Evolutionary conservation across 495 filamentous ascomycete species (phyloP).

Genomic region (Penicillium nucicola): DNA sequence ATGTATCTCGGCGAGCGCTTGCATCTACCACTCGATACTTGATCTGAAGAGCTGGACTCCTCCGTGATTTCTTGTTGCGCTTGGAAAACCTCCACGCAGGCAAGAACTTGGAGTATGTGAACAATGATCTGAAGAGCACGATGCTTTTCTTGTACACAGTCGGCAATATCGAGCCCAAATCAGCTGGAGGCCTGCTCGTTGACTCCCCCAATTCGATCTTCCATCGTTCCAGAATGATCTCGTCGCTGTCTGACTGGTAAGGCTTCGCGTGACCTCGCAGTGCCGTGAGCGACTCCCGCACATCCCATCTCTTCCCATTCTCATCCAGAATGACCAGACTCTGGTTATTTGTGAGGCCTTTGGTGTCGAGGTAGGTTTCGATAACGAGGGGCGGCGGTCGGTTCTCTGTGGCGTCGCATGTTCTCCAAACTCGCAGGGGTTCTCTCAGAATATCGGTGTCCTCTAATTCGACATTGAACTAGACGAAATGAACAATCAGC

Average conservation of each 20-base stretch:
- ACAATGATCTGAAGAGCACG: constrained; percentile 91
- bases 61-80: constrained; percentile 61
- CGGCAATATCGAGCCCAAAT: constrained; percentile 69
- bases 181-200: constrained; percentile 49
- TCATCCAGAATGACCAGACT: constrained; percentile 85
- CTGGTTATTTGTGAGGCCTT: constrained; percentile 77
- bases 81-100: constrained; percentile 87
- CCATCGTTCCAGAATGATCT: constrained; percentile 91
- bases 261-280: constrained; percentile 36
- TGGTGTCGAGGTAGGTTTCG: constrained; percentile 84
- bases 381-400: constrained; percentile 84
- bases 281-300: constrained; percentile 72
- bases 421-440: constrained; percentile 75
- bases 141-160: constrained; percentile 96
- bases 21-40: constrained; percentile 76
- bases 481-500: constrained; percentile 10
- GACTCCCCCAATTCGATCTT: constrained; percentile 69
- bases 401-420: constrained; percentile 68
- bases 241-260: constrained; percentile 41
- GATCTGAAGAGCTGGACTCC: constrained; percentile 62
- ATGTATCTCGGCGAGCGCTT: constrained; percentile 36
- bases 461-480: constrained; percentile 95
- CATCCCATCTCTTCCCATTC: constrained; percentile 88
- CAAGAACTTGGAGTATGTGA: constrained; percentile 74
- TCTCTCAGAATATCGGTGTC: constrained; percentile 84